Evolutionary conservation across 1,284 basidiomycete species (phyloP).

Genomic region (Retiboletus flavoniger): DNA sequence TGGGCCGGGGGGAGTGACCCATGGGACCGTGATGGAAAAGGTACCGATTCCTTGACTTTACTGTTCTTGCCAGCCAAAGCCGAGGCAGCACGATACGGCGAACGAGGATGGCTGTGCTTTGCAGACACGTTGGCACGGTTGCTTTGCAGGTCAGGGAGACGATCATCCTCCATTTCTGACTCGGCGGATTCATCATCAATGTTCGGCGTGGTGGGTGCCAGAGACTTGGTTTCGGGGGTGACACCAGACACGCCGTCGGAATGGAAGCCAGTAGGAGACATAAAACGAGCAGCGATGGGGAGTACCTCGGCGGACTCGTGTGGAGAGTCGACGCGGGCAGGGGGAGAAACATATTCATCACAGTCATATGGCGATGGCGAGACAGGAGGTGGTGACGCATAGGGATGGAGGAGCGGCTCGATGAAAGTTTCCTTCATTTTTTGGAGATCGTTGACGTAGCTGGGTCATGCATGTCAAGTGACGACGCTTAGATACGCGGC

Average conservation of each 20-base stretch:
- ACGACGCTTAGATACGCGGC: slow-evolving; percentile 16
- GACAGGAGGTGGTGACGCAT: slow-evolving; percentile 47
- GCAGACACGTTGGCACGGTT: slow-evolving; percentile 42
- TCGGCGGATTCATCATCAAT: slow-evolving; percentile 72
- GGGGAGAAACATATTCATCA: slow-evolving; percentile 50
- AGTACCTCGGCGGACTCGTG: slow-evolving; percentile 74
- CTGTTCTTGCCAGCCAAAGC: slow-evolving; percentile 40
- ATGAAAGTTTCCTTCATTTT: slow-evolving; percentile 94
- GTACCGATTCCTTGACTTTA: slow-evolving; percentile 44
- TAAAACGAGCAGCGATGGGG: slow-evolving; percentile 88
- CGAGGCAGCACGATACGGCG: slow-evolving; percentile 66
- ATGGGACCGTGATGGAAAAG: slow-evolving; percentile 78
- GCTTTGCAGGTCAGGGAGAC: slow-evolving; percentile 44
- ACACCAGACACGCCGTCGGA: slow-evolving; percentile 45
- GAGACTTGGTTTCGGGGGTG: slow-evolving; percentile 43
- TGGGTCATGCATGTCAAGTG: slow-evolving; percentile 35
- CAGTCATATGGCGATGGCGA: slow-evolving; percentile 62
- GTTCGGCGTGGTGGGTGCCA: slow-evolving; percentile 45
- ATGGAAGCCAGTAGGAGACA: slow-evolving; percentile 66
- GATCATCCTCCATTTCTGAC: slow-evolving; percentile 66
- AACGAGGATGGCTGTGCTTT: slow-evolving; percentile 69
- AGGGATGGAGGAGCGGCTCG: slow-evolving; percentile 84
- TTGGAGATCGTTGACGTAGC: slow-evolving; percentile 88
- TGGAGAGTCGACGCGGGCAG: slow-evolving; percentile 51
- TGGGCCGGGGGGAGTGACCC: slow-evolving; percentile 75